These are phyloP conservation scores for Phaseolus coccineus DNA, from an alignment of 331 rosid species.

Conservation along the genomic window DNA sequence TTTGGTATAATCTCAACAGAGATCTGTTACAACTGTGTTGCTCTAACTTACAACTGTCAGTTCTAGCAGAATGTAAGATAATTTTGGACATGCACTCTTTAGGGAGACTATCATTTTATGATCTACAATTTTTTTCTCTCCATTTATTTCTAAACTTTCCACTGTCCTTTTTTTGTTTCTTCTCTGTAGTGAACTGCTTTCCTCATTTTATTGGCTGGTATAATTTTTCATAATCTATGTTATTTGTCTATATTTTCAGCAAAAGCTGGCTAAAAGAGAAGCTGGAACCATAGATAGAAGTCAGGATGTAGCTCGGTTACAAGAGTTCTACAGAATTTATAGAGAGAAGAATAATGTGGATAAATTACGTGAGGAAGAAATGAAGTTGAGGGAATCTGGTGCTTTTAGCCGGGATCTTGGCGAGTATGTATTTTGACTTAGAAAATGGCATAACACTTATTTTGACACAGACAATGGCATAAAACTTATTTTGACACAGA, in stretches of 20 bases:
- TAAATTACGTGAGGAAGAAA: constrained; percentile 81
- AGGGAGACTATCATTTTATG: background rate
- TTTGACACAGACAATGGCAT: constrained; percentile 32
- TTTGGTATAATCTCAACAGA: background rate
- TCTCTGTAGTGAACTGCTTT: background rate
- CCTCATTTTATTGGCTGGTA: background rate
- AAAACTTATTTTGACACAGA: constrained; percentile 25
- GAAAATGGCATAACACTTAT: constrained; percentile 12
- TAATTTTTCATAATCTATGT: constrained; percentile 23
- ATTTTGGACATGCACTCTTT: background rate
- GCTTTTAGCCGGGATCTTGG: constrained; percentile 85
- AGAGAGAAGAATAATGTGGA: constrained; percentile 83
- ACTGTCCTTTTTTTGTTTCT: background rate
- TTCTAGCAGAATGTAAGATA: background rate
- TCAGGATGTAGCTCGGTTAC: constrained; percentile 78
- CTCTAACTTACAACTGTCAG: background rate
- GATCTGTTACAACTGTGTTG: background rate
- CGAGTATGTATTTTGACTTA: constrained; percentile 71
- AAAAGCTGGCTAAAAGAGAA: constrained; percentile 89
- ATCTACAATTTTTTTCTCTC: background rate
- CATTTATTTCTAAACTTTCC: background rate
- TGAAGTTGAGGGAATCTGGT: constrained; percentile 83
- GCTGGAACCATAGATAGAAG: constrained; percentile 87
- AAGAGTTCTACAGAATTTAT: constrained; percentile 82
- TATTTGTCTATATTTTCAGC: constrained; percentile 64